Evolutionary conservation across 495 filamentous ascomycete species (phyloP), one percentile per base, ranked within the genome.

Genomic region (Aspergillus kassunensis): DNA sequence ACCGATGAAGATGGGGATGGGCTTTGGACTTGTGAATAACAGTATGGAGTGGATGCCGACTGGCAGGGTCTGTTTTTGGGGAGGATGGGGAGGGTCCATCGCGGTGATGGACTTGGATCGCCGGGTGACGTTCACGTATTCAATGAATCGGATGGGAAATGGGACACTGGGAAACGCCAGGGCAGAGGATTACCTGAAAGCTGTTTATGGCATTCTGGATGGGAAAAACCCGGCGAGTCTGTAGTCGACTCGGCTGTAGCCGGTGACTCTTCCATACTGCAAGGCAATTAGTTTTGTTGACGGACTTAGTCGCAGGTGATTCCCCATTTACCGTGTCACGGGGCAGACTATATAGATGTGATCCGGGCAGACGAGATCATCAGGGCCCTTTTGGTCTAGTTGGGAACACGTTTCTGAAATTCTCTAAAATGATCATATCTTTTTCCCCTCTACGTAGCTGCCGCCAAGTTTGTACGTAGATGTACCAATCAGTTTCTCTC

Each of bases 51-150:
- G 61, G 59, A 55, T 68, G 23, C 70, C 62, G 6, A 58, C 59
- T 5, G 66, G 67, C 0, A 51, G 57, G 5, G 50, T 76, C 4
- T 67, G 66, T 49, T 76, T 60, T 29, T 76, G 73, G 72, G 57
- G 62, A 9, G 74, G 74, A 4, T 76, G 65, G 60, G 74, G 74
- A 0, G 74, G 74, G 0, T 75, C 71, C 0, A 59, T 73, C 2
- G 33, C 64, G 3, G 46, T 76, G 18, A 74, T 78, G 70, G 74
- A 78, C 58, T 20, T 66, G 6, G 69, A 70, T 29, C 57, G 63
- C 1, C 53, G 57, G 44, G 56, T 75, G 49, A 78, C 74, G 2
- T 65, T 76, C 37, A 57, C 49, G 4, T 78, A 75, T 61, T 58
- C 58, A 5, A 76, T 76, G 73, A 78, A 76, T 45, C 62, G 63